These are phyloP conservation scores for Cairneyella variabilis DNA, from an alignment of 495 filamentous ascomycete species.

Conservation along the genomic window DNA sequence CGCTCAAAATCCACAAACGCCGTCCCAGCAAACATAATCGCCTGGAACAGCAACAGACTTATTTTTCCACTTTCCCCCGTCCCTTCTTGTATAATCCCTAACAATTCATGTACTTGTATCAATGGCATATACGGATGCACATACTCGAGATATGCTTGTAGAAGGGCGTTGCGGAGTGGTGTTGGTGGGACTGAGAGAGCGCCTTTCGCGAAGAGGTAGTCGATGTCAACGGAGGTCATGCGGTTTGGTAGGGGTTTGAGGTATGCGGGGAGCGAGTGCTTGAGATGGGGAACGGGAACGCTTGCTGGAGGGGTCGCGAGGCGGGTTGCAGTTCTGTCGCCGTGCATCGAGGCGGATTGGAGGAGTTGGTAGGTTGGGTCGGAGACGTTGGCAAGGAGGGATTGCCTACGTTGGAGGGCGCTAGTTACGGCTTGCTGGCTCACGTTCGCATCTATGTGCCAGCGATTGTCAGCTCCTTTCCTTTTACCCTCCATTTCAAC, in stretches of 20 bases:
- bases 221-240: slow-evolving; percentile 68
- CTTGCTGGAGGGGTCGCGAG: slow-evolving; percentile 18
- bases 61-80: slow-evolving; percentile 63
- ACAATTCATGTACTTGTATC: slow-evolving; percentile 70
- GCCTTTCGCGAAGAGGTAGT: slow-evolving; percentile 70
- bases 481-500: too few species aligned
- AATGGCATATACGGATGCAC: slow-evolving; percentile 91
- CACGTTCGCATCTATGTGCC: slow-evolving; percentile 19
- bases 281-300: slow-evolving; percentile 12
- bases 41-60: slow-evolving; percentile 55
- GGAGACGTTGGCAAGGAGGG: not conserved
- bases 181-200: slow-evolving; percentile 66
- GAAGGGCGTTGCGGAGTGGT: slow-evolving; percentile 65
- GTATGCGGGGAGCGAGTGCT: slow-evolving; percentile 56
- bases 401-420: slow-evolving; percentile 14
- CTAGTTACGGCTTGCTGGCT: slow-evolving; percentile 16
- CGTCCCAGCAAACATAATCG: slow-evolving; percentile 29
- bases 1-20: slow-evolving; percentile 63
- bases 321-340: slow-evolving; percentile 17
- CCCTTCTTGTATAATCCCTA: slow-evolving; percentile 58
- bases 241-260: slow-evolving; percentile 68
- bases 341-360: slow-evolving; percentile 16
- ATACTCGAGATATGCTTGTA: slow-evolving; percentile 74
- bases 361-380: slow-evolving; percentile 16
- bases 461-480: not conserved